Percentiles rank a stretch among this genome's conserved stretches.
These are phyloP conservation scores for Microcera coccophila DNA, from an alignment of 2,329 filamentous ascomycete genomes.

Conservation along the genomic window DNA sequence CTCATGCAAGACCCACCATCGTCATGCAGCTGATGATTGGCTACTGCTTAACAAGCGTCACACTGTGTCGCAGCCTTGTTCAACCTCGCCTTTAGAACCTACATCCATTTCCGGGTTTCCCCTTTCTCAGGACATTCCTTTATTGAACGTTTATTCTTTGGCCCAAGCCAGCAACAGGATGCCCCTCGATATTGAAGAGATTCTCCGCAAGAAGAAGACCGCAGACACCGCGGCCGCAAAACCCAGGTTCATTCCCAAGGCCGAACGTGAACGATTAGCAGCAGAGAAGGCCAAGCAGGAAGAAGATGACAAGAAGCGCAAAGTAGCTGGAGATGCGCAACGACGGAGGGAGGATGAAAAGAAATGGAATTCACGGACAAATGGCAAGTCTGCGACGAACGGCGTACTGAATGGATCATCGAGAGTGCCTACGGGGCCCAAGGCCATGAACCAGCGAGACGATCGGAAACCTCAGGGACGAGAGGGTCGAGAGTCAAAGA, in stretches of 20 bases:
- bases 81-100: conserved; percentile 3
- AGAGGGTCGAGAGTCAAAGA: conserved; percentile 15
- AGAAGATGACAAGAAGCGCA: conserved; percentile 53
- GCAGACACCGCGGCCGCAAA: conserved; percentile 80
- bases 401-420: conserved; percentile 22
- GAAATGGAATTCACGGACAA: conserved; percentile 32
- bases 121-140: conserved; percentile 5
- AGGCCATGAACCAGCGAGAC: conserved; percentile 55
- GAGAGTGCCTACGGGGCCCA: conserved; percentile 65
- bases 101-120: not conserved
- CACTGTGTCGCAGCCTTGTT: conserved; percentile 20
- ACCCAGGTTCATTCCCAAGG: conserved; percentile 82
- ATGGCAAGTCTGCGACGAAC: conserved; percentile 25
- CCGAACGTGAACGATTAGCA: conserved; percentile 74
- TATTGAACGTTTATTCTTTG: not conserved
- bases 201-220: conserved; percentile 79
- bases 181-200: conserved; percentile 75
- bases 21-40: conserved; percentile 13
- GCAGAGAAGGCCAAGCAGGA: conserved; percentile 73
- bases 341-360: conserved; percentile 64
- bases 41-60: not conserved
- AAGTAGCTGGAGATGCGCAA: conserved; percentile 57
- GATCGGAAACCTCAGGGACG: conserved; percentile 36
- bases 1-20: conserved; percentile 3
- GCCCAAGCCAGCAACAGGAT: conserved; percentile 18